Evolutionary conservation across 78 protist species (phyloP).

Genomic region (Dictyostelium firmibasis): DNA sequence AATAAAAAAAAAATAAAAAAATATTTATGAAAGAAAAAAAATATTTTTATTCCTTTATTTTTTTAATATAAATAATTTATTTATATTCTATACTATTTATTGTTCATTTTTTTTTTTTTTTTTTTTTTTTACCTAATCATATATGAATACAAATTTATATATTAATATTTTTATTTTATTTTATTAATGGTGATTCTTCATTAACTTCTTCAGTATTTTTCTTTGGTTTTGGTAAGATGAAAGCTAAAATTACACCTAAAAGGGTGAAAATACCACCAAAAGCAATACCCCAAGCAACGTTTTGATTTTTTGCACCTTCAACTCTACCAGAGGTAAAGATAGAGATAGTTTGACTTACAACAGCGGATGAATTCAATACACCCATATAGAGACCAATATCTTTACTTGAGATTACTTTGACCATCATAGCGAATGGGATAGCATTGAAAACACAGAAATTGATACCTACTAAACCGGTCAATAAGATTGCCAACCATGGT

Average conservation of each 20-base stretch:
- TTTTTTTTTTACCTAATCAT: neutral
- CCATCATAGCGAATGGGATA: constrained; percentile 50
- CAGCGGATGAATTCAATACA: constrained; percentile 71
- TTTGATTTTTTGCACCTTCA: neutral
- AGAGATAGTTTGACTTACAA: constrained; percentile 64
- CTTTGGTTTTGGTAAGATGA: constrained; percentile 14
- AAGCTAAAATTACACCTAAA: neutral
- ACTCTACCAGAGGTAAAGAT: constrained; percentile 49
- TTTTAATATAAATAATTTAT: neutral
- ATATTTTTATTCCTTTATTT: neutral
- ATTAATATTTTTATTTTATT: neutral
- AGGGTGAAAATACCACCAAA: constrained; percentile 58
- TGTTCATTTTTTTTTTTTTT: neutral
- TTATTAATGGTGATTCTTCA: constrained; percentile 6
- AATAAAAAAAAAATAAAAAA: neutral
- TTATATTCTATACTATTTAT: neutral
- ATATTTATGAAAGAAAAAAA: neutral
- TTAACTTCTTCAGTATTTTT: neutral
- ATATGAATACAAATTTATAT: neutral
- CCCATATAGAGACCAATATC: constrained; percentile 83
- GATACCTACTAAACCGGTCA: constrained; percentile 36
- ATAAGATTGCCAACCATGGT: constrained; percentile 17
- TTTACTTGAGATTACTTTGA: neutral
- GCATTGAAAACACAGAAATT: constrained; percentile 54
- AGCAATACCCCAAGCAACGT: constrained; percentile 60